phyloP scores from a whole-genome alignment of 164 flowering plant genomes.

The Malania oleifera region DNA sequence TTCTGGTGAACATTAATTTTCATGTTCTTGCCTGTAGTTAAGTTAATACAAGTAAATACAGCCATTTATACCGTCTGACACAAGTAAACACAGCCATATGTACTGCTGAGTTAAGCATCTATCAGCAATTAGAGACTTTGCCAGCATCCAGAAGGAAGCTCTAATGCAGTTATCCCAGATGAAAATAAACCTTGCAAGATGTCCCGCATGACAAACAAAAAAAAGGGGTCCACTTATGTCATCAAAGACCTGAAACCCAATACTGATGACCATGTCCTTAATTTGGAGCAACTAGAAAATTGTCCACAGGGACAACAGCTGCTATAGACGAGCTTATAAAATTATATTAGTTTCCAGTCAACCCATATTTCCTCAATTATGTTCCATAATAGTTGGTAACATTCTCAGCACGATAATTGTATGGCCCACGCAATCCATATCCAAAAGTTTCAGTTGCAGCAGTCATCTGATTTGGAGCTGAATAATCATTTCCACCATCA shows the following conservation, averaged over 20 bases:
- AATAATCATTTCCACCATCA: conserved; percentile 22
- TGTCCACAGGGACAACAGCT: neutral
- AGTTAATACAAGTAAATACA: neutral
- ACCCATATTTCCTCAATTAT: neutral
- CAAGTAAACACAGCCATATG: too few species aligned
- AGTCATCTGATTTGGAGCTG: conserved; percentile 25
- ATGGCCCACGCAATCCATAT: neutral
- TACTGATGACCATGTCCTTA: neutral
- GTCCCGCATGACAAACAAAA: too few species aligned
- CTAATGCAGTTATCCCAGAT: neutral
- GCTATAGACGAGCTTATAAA: neutral
- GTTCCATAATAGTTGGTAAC: neutral
- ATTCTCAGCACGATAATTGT: neutral
- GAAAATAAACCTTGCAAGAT: too few species aligned
- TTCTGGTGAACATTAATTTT: neutral
- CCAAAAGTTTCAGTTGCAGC: neutral
- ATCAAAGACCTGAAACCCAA: neutral
- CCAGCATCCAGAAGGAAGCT: neutral
- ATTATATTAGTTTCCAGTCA: neutral
- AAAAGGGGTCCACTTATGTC: too few species aligned
- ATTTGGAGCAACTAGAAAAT: neutral
- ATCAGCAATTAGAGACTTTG: too few species aligned
- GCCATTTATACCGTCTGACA: neutral
- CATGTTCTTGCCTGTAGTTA: neutral
- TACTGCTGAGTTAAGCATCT: too few species aligned